Base-by-base conservation (phyloP, 2,329 filamentous ascomycete species). In the Aspergillus sp. region DNA sequence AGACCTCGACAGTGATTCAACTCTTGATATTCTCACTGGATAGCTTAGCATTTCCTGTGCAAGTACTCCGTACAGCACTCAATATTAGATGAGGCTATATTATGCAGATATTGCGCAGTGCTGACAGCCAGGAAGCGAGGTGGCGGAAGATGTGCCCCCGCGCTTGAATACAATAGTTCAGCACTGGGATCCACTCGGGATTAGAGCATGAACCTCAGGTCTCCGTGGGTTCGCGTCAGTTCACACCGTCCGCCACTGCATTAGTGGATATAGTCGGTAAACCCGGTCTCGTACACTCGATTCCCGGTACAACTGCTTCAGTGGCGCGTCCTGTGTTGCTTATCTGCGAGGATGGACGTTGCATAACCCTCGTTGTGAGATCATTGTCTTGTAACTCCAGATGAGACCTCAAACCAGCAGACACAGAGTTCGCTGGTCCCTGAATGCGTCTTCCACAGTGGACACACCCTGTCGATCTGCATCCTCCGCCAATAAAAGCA, bases 381-480 rank as follows among this genome's bases (percentile, higher is more conserved):
- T 21, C 4, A 21, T 21, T 21, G 21, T 21, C 21, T 21, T 21
- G 21, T 1, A 21, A 21, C 21, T 4, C 21, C 21, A 21, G 21
- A 21, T 21, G 21, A 4, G 21, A 17, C 3, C 19, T n/a, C 15
- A 19, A 41, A n/a, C 17, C 7, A 14, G 3, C 43, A 14, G 15
- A 23, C 21, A 45, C 17, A 14, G 25, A 40, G n/a, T 39, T 23
- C 19, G 19, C 35, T 31, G 27, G 35, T 23, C 47, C 47, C 39
- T 52, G 37, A 17, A 43, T 52, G 37, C 23, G 23, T 52, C 2
- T 31, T 33, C 49, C 49, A 12, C 49, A 50, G 35, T 37, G 35
- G 35, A 37, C 15, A 37, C 35, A 3, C 50, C 50, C 39, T 52
- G 51, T 31, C 51, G 41, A 53, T 53, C 51, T 53, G 8, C 41